Conservation (phyloP, 495 filamentous ascomycete genomes). For the Penicillium paradoxum region DNA sequence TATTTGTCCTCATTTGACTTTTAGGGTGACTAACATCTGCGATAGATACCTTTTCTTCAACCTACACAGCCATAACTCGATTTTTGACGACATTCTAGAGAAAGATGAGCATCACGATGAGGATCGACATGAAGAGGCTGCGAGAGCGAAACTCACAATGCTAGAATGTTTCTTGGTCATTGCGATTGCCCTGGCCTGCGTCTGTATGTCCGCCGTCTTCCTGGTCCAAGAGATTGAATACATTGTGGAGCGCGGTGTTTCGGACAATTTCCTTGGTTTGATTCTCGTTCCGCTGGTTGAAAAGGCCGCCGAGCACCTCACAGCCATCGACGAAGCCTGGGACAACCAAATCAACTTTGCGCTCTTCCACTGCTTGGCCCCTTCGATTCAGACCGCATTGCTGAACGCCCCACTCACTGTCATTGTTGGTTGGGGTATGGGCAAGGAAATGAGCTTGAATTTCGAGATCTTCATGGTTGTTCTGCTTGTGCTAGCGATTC, state of each 20-base stretch:
- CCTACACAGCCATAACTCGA: conserved; percentile 71
- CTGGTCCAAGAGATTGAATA: conserved; percentile 74
- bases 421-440: conserved; percentile 78
- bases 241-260: conserved; percentile 64
- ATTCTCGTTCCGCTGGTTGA: conserved; percentile 76
- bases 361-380: conserved; percentile 80
- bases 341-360: conserved; percentile 71
- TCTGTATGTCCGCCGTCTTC: conserved; percentile 75
- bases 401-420: conserved; percentile 83
- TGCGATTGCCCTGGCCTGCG: conserved; percentile 60
- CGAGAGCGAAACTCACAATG: conserved; percentile 69
- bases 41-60: conserved; percentile 75
- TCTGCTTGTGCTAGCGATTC: conserved; percentile 76
- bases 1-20: too few relatives aligned
- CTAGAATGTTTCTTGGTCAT: conserved; percentile 69
- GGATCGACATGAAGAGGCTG: conserved; percentile 60
- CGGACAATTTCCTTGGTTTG: conserved; percentile 75
- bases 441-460: conserved; percentile 67
- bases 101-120: conserved; percentile 65
- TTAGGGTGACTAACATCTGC: conserved; percentile 15
- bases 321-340: conserved; percentile 86
- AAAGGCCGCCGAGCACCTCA: conserved; percentile 87
- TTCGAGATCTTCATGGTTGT: conserved; percentile 90
- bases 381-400: conserved; percentile 84
- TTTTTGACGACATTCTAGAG: conserved; percentile 68